A percentile compares a stretch with the other conserved stretches of the same genome.
These are phyloP conservation scores for Botrytis sinoallii DNA, from an alignment of 2,329 filamentous ascomycete genomes.

Conservation along the genomic window DNA sequence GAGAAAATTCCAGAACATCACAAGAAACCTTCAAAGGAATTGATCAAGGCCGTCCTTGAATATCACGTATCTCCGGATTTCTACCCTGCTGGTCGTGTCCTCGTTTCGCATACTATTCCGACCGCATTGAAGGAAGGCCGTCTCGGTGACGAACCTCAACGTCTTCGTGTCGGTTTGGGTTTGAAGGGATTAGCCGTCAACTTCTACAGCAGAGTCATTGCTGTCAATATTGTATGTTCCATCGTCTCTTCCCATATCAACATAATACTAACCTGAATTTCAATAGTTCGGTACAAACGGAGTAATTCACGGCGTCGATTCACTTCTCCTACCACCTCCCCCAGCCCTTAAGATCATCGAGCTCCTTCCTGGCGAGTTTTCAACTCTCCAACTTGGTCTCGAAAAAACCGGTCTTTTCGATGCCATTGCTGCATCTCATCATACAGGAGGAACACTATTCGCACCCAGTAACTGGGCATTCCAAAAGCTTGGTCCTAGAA, in stretches of 20 bases:
- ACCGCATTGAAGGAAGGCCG: conserved; percentile 58
- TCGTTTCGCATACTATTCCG: conserved; percentile 70
- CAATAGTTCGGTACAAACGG: conserved; percentile 70
- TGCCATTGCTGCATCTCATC: conserved; percentile 52
- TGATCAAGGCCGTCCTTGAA: conserved; percentile 63
- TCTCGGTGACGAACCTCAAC: conserved; percentile 66
- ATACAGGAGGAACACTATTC: conserved; percentile 71
- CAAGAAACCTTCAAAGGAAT: conserved; percentile 65
- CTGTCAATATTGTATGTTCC: conserved; percentile 62
- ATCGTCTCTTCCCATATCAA: background rate
- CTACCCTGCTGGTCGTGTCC: conserved; percentile 63
- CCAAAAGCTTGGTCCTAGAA: conserved; percentile 63
- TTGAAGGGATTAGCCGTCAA: conserved; percentile 67
- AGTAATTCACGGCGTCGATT: conserved; percentile 73
- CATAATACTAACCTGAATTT: background rate
- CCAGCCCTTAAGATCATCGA: conserved; percentile 60
- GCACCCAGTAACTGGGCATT: conserved; percentile 82
- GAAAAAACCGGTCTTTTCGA: conserved; percentile 69
- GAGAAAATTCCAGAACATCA: conserved; percentile 53
- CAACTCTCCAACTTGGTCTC: conserved; percentile 72
- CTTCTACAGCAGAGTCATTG: conserved; percentile 69
- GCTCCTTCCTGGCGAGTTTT: conserved; percentile 67
- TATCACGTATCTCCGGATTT: conserved; percentile 73
- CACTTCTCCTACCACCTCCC: conserved; percentile 73
- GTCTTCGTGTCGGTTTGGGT: conserved; percentile 65